Percentiles rank a stretch among this genome's conserved stretches.
phyloP scores from a whole-genome alignment of 192 early-diverging fungal species.

The Linderina pennispora region DNA sequence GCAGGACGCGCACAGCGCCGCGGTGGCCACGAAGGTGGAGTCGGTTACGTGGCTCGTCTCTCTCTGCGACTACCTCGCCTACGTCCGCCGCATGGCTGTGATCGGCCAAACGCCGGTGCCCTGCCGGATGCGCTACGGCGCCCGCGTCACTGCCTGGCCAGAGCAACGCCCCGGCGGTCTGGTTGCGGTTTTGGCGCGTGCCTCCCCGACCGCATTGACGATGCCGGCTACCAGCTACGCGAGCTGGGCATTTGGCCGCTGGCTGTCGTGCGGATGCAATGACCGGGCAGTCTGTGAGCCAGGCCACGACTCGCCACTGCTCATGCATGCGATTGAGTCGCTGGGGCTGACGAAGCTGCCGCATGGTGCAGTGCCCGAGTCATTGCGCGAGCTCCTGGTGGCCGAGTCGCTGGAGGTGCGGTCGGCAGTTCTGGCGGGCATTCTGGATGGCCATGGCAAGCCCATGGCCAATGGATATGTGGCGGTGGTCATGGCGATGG shows the following conservation, averaged over 20 bases:
- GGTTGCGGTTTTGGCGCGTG: not conserved
- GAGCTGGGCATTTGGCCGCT: slow-evolving; percentile 41
- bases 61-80: slow-evolving; percentile 32
- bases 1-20: slow-evolving; percentile 16
- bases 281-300: too few relatives aligned
- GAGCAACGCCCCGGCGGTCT: not conserved
- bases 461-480: slow-evolving; percentile 11
- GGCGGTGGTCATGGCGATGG: slow-evolving; percentile 17
- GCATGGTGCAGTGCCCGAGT: slow-evolving; percentile 5
- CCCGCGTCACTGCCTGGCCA: slow-evolving; percentile 13
- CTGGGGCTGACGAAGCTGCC: slow-evolving; percentile 19
- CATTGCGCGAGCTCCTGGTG: slow-evolving; percentile 24
- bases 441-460: slow-evolving; percentile 31
- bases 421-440: slow-evolving; percentile 27
- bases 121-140: slow-evolving; percentile 35
- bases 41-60: slow-evolving; percentile 24
- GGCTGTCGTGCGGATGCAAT: too few relatives aligned
- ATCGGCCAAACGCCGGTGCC: slow-evolving; percentile 29
- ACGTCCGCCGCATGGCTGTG: slow-evolving; percentile 12
- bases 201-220: not conserved
- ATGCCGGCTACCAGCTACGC: not conserved
- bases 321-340: not conserved
- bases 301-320: slow-evolving; percentile 8
- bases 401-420: slow-evolving; percentile 8
- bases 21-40: slow-evolving; percentile 5